Evolutionary conservation across 495 filamentous ascomycete species (phyloP), one percentile per base, ranked within the genome.

Genomic region (Xylaria flabelliformis): DNA sequence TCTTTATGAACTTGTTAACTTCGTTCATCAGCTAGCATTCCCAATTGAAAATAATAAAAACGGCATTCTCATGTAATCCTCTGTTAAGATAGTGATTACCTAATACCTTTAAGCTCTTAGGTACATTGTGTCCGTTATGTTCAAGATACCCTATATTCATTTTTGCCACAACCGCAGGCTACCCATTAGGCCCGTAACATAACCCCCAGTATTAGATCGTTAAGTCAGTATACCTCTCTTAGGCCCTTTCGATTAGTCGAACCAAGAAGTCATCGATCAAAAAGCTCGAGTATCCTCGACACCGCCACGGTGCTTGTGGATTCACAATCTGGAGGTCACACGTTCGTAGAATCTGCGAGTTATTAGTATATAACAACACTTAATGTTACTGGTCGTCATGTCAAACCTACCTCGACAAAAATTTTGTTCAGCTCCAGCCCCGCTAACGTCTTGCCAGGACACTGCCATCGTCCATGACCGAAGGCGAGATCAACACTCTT

Each of bases 361-460:
- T 50, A 34, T 74, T 42, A 74, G 55, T 26, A 44, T 15, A 4
- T 24, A 58, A n/a, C 21, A 34, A 6, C 1, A 32, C 51, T 32
- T 12, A 39, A 61, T 26, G 8, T 55, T 21, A 12, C 5, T 13
- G 46, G 10, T 7, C 34, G 32, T 19, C 46, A 53, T 2, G 17
- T 24, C 65, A 67, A 26, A 58, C 69, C n/a, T 63, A 88, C 85
- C 85, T 90, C 86, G 41, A 89, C 82, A 62, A 89, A 81, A 3
- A 85, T 73, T 80, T 91, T 91, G 64, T 87, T 86, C 71, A 90
- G 72, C 77, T 90, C 83, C 56, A 86, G 12, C 41, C 77, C 77
- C 1, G 83, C 84, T 42, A 87, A 73, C 12, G 72, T 69, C 77
- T 86, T 84, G 32, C 86, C 86, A 36, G 83, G 74, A 56, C 85